These are phyloP conservation scores for Mimosa pudica DNA, from an alignment of 306 rosid species.

Conservation along the genomic window DNA sequence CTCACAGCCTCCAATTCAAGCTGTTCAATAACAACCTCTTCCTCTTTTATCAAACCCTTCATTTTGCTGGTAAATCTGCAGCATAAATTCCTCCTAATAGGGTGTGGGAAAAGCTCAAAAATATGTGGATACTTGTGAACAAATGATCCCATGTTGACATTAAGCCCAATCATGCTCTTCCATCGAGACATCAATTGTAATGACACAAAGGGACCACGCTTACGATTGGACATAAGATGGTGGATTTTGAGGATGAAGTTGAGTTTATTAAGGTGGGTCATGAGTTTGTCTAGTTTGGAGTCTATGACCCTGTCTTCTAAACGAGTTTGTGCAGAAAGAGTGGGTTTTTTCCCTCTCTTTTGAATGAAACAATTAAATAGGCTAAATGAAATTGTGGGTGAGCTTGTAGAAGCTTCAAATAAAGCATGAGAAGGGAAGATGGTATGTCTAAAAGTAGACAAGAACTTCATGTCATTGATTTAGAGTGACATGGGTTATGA, in stretches of 20 bases:
- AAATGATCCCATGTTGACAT: too few relatives aligned
- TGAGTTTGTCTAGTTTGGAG: constrained; percentile 59
- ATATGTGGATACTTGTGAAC: constrained; percentile 58
- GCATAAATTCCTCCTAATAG: constrained; percentile 56
- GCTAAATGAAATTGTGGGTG: constrained; percentile 38
- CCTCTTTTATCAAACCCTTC: constrained; percentile 48
- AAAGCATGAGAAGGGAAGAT: constrained; percentile 12
- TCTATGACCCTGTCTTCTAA: constrained; percentile 67
- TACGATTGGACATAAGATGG: constrained; percentile 52
- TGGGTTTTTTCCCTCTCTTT: constrained; percentile 67
- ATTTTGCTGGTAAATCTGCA: constrained; percentile 53
- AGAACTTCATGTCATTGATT: constrained; percentile 39
- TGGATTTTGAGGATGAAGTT: constrained; percentile 49
- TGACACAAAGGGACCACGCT: constrained; percentile 61
- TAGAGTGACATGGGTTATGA: not conserved
- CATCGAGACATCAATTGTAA: too few relatives aligned
- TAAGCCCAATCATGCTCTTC: too few relatives aligned
- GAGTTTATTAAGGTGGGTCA: constrained; percentile 50
- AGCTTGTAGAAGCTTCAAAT: constrained; percentile 23
- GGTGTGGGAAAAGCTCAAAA: constrained; percentile 65
- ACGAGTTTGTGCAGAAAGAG: constrained; percentile 66
- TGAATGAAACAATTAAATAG: constrained; percentile 51
- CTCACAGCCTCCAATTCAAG: constrained; percentile 56
- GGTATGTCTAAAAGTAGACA: constrained; percentile 28
- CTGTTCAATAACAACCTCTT: constrained; percentile 43